Conservation (phyloP, 441 rosid genomes). For the Aleurites moluccanus region DNA sequence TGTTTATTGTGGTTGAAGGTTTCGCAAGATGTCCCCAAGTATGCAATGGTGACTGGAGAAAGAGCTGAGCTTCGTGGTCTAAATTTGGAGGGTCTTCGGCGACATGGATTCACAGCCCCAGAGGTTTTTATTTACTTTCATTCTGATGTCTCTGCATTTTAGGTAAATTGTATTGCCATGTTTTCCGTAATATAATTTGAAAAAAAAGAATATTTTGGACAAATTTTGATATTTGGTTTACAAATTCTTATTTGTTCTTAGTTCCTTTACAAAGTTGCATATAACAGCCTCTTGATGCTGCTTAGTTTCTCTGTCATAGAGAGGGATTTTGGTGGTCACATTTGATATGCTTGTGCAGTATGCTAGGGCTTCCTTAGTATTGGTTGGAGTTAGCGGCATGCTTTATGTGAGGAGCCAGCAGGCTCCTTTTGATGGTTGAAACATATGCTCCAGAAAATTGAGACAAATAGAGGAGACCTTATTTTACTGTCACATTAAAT, state of each 20-base stretch:
- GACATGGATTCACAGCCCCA: slow-evolving; percentile 59
- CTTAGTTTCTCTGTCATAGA: background rate
- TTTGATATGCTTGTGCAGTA: slow-evolving; percentile 2
- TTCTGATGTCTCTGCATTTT: slow-evolving; percentile 13
- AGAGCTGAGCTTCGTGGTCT: slow-evolving; percentile 90
- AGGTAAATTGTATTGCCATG: background rate
- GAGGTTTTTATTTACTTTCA: slow-evolving; percentile 50
- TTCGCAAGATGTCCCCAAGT: slow-evolving; percentile 92
- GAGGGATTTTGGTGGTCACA: background rate
- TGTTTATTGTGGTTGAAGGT: slow-evolving; percentile 47
- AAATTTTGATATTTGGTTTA: background rate
- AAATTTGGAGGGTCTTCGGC: slow-evolving; percentile 84
- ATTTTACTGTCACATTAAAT: background rate
- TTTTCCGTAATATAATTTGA: background rate
- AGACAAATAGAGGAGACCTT: background rate
- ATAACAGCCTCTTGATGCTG: background rate
- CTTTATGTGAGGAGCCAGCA: background rate
- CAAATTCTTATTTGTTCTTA: background rate
- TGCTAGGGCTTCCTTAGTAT: background rate
- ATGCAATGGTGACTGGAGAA: slow-evolving; percentile 89
- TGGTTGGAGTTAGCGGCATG: background rate
- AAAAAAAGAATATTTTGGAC: background rate
- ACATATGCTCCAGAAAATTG: background rate
- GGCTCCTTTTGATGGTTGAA: background rate
- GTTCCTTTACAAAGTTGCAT: background rate